Evolutionary conservation across 345 rosid species (phyloP).

Genomic region (Syzygium aromaticum): DNA sequence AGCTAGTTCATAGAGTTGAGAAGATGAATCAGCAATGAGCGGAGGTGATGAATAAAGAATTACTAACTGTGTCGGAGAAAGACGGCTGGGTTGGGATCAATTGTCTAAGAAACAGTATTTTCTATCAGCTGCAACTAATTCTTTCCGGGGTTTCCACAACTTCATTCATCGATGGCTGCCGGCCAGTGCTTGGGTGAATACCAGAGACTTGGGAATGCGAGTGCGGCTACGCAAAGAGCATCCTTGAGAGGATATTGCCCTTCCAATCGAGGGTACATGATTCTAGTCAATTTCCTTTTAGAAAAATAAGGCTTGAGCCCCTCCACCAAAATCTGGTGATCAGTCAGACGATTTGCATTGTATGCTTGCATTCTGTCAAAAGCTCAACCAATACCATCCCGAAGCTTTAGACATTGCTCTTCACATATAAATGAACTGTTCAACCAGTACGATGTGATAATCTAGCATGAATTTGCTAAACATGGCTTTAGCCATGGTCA

Average conservation of each 20-base stretch:
- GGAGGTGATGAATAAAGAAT: not conserved
- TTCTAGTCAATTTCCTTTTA: slow-evolving; percentile 2
- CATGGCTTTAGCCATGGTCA: not conserved
- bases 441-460: too few relatives aligned
- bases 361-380: not conserved
- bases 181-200: not conserved
- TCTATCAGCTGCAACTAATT: not conserved
- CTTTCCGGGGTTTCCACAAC: not conserved
- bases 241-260: not conserved
- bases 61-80: not conserved
- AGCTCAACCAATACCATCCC: slow-evolving; percentile 5
- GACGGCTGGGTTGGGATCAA: not conserved
- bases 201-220: not conserved
- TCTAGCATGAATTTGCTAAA: not conserved
- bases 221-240: not conserved
- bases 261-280: slow-evolving; percentile 1
- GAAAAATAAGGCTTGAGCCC: slow-evolving; percentile 2
- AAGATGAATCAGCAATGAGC: not conserved
- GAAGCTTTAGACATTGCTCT: not conserved
- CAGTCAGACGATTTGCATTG: not conserved
- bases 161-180: not conserved
- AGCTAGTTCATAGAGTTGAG: not conserved
- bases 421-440: too few relatives aligned
- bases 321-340: not conserved
- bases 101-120: not conserved